Evolutionary conservation across 768 basidiomycete genomes (phyloP), one percentile per base, ranked within the genome.

Genomic region (Clavaria fumosa): DNA sequence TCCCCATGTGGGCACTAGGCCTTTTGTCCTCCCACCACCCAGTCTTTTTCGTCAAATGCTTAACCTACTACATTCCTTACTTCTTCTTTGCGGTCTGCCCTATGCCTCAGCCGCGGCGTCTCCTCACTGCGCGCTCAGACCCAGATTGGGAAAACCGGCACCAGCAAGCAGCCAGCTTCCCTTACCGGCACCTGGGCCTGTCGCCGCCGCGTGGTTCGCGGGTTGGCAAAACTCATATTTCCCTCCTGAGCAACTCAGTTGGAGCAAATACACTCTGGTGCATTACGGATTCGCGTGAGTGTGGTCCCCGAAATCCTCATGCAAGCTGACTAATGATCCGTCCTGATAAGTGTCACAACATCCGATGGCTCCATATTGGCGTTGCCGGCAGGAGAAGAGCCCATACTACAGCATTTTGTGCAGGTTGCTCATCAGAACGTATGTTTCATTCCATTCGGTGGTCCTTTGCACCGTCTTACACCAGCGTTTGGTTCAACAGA

Each of bases 241-340:
- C 46, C 58, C 68, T 1, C 59, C 76, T 19, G 56, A 62, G 18
- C 59, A 67, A 28, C 62, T 85, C 46, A 62, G 61, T 41, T 85
- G 81, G 81, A 50, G 52, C 3, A 69, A 67, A 55, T 84, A 82
- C 55, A 81, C 70, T 2, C 63, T 71, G 38, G 53, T 80, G 44
- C 70, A 70, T 7, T 85, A 78, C 53, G 66, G 81, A 3, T 81
- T 82, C 44, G 79, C 75, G 77, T 70, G 50, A 57, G 75, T 69
- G 7, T 14, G 15, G 20, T 40, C 9, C 14, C 22, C n/a, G 14
- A 23, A 11, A 22, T 28, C 37, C 34, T 36, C 18, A 3, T 32
- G 17, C 18, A 12, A 22, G 26, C 36, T 38, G 7, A 38, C 38
- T 12, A 18, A 32, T 27, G n/a, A 44, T 27, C 26, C 14, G 18